Percentiles rank a stretch among this genome's conserved stretches.
phyloP scores from a whole-genome alignment of 306 rosid genomes.

The Ochetophila trinervis region DNA sequence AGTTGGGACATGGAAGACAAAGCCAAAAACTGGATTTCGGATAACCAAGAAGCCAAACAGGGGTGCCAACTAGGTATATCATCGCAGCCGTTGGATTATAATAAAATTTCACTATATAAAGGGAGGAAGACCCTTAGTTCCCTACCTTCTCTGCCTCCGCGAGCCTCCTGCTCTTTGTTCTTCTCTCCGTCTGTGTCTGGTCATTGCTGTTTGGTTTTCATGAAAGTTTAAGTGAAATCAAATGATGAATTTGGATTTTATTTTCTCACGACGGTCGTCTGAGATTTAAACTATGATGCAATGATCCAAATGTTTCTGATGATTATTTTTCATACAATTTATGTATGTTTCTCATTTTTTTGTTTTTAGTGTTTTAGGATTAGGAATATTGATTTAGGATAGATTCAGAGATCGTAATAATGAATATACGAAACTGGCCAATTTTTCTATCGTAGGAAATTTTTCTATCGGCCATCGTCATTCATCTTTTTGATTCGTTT shows the following conservation, averaged over 20 bases:
- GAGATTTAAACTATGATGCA: conserved; percentile 17
- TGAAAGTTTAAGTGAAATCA: not conserved
- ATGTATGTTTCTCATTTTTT: not conserved
- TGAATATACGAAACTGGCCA: no score
- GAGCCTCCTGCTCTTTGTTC: not conserved
- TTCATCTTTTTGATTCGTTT: no score
- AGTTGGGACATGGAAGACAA: no score
- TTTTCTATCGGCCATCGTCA: no score
- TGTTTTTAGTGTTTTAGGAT: not conserved
- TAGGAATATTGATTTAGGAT: no score
- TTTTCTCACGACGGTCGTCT: conserved; percentile 30
- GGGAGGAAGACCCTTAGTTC: no score
- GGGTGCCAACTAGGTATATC: not conserved
- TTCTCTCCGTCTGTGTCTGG: not conserved
- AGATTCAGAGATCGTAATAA: no score
- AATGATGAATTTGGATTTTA: conserved; percentile 19
- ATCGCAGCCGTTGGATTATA: conserved; percentile 14
- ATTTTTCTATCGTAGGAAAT: no score
- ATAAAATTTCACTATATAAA: not conserved
- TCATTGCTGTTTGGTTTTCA: no score
- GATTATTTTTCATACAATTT: not conserved
- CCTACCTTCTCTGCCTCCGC: no score
- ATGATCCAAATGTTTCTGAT: conserved; percentile 13
- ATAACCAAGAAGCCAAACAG: not conserved
- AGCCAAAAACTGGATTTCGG: not conserved